A percentile compares a stretch with the other conserved stretches of the same genome.
These are phyloP conservation scores for Ambrosia hybrid DNA, from an alignment of 140 eudicot genomes.

Conservation along the genomic window DNA sequence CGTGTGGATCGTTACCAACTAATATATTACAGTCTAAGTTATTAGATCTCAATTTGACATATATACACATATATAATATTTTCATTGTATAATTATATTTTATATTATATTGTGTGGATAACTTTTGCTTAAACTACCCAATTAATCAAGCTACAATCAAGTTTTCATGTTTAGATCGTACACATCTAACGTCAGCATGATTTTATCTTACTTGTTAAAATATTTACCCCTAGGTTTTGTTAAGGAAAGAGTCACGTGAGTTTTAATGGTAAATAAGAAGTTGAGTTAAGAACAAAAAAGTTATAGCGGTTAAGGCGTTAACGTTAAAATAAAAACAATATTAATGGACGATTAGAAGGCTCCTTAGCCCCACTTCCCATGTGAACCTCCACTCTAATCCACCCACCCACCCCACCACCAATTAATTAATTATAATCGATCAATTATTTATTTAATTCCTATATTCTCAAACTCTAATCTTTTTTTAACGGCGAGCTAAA, in stretches of 20 bases:
- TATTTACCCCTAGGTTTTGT: too few species aligned
- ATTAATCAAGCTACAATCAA: too few species aligned
- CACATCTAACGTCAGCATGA: neutral
- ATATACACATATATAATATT: too few species aligned
- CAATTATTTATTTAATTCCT: neutral
- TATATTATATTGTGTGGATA: too few species aligned
- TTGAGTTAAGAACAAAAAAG: constrained; percentile 21
- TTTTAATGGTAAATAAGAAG: constrained; percentile 19
- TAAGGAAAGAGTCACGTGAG: constrained; percentile 27
- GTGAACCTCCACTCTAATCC: constrained; percentile 42
- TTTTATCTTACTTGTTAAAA: too few species aligned
- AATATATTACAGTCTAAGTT: too few species aligned
- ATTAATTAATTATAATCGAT: constrained; percentile 11
- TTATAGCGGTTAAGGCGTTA: constrained; percentile 26
- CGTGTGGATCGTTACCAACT: too few species aligned
- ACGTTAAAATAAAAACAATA: constrained; percentile 19
- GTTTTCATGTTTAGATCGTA: neutral
- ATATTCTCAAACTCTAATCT: constrained; percentile 23
- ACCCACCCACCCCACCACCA: constrained; percentile 24
- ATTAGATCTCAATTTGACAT: too few species aligned
- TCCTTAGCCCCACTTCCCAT: constrained; percentile 36
- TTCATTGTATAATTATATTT: too few species aligned
- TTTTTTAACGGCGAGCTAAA: too few species aligned
- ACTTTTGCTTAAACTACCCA: too few species aligned
- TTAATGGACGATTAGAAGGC: constrained; percentile 32